Conservation (phyloP, 345 rosid genomes). For the Aquilaria sinensis region DNA sequence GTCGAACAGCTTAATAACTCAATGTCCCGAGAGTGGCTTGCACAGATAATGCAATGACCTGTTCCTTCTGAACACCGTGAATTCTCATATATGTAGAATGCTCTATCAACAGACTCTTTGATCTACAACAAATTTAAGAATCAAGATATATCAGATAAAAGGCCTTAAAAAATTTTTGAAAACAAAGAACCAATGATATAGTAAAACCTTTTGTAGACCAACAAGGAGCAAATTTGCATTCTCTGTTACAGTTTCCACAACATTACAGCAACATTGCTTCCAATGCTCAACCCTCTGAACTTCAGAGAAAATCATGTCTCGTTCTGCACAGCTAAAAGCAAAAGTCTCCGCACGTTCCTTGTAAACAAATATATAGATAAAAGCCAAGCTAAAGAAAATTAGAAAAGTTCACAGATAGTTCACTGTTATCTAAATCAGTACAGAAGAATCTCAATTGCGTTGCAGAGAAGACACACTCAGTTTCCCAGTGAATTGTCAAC, state of each 20-base stretch:
- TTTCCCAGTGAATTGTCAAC: background rate
- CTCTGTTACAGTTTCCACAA: constrained; percentile 23
- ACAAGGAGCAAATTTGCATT: constrained; percentile 25
- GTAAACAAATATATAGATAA: constrained; percentile 7
- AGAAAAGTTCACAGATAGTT: background rate
- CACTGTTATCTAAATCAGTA: background rate
- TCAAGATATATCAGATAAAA: constrained; percentile 5
- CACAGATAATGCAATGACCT: constrained; percentile 33
- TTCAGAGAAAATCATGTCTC: constrained; percentile 41
- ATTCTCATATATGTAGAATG: constrained; percentile 38
- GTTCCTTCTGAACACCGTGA: constrained; percentile 22
- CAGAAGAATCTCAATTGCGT: background rate
- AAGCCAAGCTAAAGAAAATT: background rate
- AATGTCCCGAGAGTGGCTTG: constrained; percentile 25
- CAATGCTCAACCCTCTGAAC: constrained; percentile 54
- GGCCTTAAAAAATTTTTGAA: background rate
- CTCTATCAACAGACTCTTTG: constrained; percentile 36
- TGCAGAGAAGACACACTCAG: background rate
- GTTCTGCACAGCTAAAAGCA: constrained; percentile 49
- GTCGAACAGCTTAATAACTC: constrained; percentile 31
- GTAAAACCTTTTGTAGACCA: constrained; percentile 42
- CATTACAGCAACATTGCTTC: constrained; percentile 36
- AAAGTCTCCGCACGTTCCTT: constrained; percentile 43
- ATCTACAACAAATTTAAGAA: constrained; percentile 34
- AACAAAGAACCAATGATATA: background rate